These are phyloP conservation scores for Gnomoniopsis smithogilvyi DNA, from an alignment of 2,329 filamentous ascomycete species.

Conservation along the genomic window DNA sequence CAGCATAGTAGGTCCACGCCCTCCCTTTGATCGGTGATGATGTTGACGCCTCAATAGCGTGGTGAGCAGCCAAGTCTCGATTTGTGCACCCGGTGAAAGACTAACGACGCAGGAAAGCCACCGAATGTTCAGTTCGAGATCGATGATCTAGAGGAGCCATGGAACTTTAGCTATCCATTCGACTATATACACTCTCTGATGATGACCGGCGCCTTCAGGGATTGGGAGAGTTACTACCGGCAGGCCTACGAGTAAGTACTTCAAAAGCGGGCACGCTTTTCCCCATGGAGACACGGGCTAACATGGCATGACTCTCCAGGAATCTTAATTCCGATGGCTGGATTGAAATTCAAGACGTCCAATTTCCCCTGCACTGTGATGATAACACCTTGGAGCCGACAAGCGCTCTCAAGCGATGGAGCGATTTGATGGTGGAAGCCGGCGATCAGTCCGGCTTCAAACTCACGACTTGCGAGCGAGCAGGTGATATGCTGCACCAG, in stretches of 20 bases:
- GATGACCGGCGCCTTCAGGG: conserved; percentile 27
- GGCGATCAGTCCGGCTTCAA: conserved; percentile 24
- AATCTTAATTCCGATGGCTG: conserved; percentile 23
- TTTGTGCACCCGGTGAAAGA: too few species aligned
- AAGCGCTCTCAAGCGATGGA: conserved; percentile 26
- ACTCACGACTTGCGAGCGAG: conserved; percentile 26
- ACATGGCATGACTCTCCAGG: conserved; percentile 11
- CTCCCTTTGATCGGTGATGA: neutral
- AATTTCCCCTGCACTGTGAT: conserved; percentile 29
- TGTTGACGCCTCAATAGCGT: conserved; percentile 12
- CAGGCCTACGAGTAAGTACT: conserved; percentile 23
- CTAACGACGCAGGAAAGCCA: conserved; percentile 19
- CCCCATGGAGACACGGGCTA: neutral
- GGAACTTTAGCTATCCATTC: conserved; percentile 26
- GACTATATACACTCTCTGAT: conserved; percentile 27
- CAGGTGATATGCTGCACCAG: conserved; percentile 24
- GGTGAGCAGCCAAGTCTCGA: conserved; percentile 6
- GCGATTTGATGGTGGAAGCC: conserved; percentile 28
- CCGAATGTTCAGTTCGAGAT: conserved; percentile 26
- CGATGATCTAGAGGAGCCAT: conserved; percentile 26
- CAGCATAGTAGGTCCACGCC: conserved; percentile 20
- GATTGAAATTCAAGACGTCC: conserved; percentile 27
- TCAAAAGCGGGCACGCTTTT: neutral
- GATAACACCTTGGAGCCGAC: conserved; percentile 25
- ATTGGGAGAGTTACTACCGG: conserved; percentile 24